phyloP scores from a whole-genome alignment of 345 rosid species.

The Eucalyptus tenuipes region DNA sequence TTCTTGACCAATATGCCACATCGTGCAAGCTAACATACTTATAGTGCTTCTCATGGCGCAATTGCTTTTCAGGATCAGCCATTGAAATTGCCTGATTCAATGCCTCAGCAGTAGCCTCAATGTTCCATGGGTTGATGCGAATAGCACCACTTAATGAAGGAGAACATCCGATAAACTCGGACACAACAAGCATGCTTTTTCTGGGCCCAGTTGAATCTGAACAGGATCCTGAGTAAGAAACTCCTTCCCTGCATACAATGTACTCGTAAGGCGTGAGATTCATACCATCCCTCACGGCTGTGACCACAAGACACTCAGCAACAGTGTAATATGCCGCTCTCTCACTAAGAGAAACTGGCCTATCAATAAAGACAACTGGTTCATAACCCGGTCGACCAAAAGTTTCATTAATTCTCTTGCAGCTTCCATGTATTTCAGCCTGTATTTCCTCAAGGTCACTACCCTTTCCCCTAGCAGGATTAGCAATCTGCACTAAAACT shows the following conservation, averaged over 20 bases:
- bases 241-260: constrained; percentile 59
- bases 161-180: constrained; percentile 80
- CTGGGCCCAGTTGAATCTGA: constrained; percentile 25
- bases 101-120: constrained; percentile 61
- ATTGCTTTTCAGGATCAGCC: constrained; percentile 48
- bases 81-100: constrained; percentile 65
- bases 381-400: constrained; percentile 51
- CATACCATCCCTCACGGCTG: constrained; percentile 84
- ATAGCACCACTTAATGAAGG: constrained; percentile 80
- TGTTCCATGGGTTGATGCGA: constrained; percentile 67
- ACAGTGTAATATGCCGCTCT: constrained; percentile 55
- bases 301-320: constrained; percentile 64
- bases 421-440: constrained; percentile 43
- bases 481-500: constrained; percentile 56
- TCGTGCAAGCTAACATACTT: constrained; percentile 66
- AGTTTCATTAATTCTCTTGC: constrained; percentile 54
- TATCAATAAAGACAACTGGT: constrained; percentile 58
- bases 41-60: constrained; percentile 96
- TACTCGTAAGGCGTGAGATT: constrained; percentile 73
- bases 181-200: constrained; percentile 69
- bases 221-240: constrained; percentile 18
- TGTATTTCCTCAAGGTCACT: constrained; percentile 58
- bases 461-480: constrained; percentile 66
- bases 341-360: constrained; percentile 45
- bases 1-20: constrained; percentile 65